These are phyloP conservation scores for Metschnikowia continentalis DNA, from an alignment of 805 yeast species.

Conservation along the genomic window DNA sequence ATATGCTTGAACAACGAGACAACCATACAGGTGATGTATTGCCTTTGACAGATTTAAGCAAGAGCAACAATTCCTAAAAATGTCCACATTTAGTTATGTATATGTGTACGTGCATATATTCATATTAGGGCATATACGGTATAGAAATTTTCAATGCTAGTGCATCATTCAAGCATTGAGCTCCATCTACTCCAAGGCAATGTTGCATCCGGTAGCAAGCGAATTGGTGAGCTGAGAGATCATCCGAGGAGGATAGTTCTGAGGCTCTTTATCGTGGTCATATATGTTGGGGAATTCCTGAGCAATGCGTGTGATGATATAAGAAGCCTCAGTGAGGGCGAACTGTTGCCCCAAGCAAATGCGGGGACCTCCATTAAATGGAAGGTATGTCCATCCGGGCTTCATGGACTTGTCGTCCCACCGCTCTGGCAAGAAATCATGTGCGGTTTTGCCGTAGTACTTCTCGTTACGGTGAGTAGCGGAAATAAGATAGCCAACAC, in stretches of 20 bases:
- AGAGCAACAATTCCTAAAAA: not conserved
- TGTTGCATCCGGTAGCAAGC: constrained; percentile 11
- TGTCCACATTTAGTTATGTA: not conserved
- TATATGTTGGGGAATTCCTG: constrained; percentile 12
- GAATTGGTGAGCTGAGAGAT: constrained; percentile 13
- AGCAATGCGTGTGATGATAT: constrained; percentile 12
- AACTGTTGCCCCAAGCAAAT: constrained; percentile 15
- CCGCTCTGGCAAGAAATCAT: constrained; percentile 14
- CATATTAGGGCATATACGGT: not conserved
- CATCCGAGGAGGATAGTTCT: constrained; percentile 9
- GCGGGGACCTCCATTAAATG: constrained; percentile 14
- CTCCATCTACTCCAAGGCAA: constrained; percentile 1
- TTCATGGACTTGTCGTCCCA: constrained; percentile 9
- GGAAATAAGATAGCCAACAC: constrained; percentile 12
- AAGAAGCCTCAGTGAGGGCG: constrained; percentile 15
- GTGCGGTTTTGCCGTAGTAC: constrained; percentile 13
- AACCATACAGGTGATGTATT: constrained; percentile 3
- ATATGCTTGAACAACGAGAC: constrained; percentile 59
- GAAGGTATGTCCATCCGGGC: constrained; percentile 12
- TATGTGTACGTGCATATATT: not conserved
- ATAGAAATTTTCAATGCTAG: no score
- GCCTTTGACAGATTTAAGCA: constrained; percentile 4
- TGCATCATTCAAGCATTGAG: no score
- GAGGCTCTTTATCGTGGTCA: constrained; percentile 5
- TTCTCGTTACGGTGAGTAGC: constrained; percentile 11